These are phyloP conservation scores for Vigna radiata DNA, from an alignment of 306 rosid species.

Conservation along the genomic window DNA sequence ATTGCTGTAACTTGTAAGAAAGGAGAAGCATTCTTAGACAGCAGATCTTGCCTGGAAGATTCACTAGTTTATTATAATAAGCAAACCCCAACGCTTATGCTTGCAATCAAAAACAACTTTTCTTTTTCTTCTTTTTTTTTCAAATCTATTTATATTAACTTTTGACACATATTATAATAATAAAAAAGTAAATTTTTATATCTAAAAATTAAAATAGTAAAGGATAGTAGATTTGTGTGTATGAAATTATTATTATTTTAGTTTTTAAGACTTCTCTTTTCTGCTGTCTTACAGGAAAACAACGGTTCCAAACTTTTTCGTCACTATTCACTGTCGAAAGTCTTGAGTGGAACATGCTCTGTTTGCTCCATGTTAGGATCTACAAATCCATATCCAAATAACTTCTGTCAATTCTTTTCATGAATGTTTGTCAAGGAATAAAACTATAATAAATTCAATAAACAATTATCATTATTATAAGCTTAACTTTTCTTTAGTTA, in stretches of 20 bases:
- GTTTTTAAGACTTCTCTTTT: conserved; percentile 12
- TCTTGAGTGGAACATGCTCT: conserved; percentile 32
- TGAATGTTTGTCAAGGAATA: neutral
- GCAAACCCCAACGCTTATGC: conserved; percentile 37
- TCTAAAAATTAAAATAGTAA: too few relatives aligned
- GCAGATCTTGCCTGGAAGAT: conserved; percentile 27
- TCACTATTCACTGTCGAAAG: conserved; percentile 33
- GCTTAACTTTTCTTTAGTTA: neutral
- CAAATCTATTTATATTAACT: neutral
- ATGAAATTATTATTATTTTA: neutral
- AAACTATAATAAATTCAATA: neutral
- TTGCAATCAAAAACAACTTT: conserved; percentile 25
- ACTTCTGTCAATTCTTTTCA: neutral
- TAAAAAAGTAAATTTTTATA: too few relatives aligned
- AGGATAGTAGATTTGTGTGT: too few relatives aligned
- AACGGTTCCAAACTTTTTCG: conserved; percentile 37
- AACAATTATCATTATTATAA: neutral
- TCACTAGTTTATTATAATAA: conserved; percentile 12
- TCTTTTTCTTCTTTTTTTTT: neutral
- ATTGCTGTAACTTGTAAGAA: conserved; percentile 17
- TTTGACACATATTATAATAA: too few relatives aligned
- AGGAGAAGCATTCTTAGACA: conserved; percentile 9
- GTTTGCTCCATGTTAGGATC: neutral
- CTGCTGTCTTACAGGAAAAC: conserved; percentile 38
- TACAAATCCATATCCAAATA: too few relatives aligned